These are phyloP conservation scores for Thamnidium elegans DNA, from an alignment of 192 early-diverging fungal species.

Conservation along the genomic window DNA sequence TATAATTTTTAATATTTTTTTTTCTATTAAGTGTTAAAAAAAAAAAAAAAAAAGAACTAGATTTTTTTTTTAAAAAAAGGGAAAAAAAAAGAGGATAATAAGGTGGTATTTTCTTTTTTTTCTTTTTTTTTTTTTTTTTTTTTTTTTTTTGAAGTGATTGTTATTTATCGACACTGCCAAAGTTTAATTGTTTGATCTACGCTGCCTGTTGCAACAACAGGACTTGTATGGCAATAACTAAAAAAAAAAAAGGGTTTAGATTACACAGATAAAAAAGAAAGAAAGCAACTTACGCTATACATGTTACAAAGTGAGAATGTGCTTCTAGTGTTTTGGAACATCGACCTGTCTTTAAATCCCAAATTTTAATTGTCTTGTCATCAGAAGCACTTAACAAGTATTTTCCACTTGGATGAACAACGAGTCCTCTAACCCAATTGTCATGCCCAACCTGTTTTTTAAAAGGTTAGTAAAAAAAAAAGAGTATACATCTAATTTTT, in stretches of 20 bases:
- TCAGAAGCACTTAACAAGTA: constrained; percentile 80
- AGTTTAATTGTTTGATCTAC: constrained; percentile 75
- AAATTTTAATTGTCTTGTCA: constrained; percentile 86
- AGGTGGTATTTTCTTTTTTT: not conserved
- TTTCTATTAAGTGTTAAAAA: not conserved
- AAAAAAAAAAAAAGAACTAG: not conserved
- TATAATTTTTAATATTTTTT: no score
- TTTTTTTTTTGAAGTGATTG: not conserved
- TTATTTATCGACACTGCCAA: constrained; percentile 62
- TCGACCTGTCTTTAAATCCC: constrained; percentile 84
- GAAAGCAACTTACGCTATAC: constrained; percentile 58
- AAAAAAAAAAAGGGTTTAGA: not conserved
- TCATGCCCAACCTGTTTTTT: constrained; percentile 73
- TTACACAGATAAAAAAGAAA: not conserved
- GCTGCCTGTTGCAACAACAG: constrained; percentile 82
- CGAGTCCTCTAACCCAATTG: constrained; percentile 87
- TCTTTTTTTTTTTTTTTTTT: not conserved
- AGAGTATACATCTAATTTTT: not conserved
- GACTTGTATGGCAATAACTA: constrained; percentile 52
- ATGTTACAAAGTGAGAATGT: constrained; percentile 87
- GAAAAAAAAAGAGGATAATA: constrained; percentile 5
- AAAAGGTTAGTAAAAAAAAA: no score
- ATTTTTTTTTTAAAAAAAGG: constrained; percentile 1
- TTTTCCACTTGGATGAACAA: constrained; percentile 80
- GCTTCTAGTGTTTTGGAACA: constrained; percentile 82